phyloP scores from a whole-genome alignment of 306 rosid genomes.

The Malus domestica region ASM211411v1 NC_041801.1:403001-403500 shows the following conservation, averaged over 20 bases:
- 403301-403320: constrained; percentile 25
- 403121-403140: neutral
- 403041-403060: no score
- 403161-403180: neutral
- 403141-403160: neutral
- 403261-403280: neutral
- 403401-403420: no score
- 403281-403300: neutral
- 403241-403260: neutral
- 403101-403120: neutral
- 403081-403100: neutral
- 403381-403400: no score
- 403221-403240: neutral
- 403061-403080: neutral
- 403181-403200: neutral
- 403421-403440: no score
- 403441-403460: no score
- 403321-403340: constrained; percentile 40
- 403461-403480: neutral
- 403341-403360: neutral
- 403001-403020: neutral
- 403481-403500: constrained; percentile 22
- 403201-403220: neutral
- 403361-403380: neutral
- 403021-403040: neutral